phyloP scores from a whole-genome alignment of 169 alveolate species.

The Eimeria necatrix region DNA sequence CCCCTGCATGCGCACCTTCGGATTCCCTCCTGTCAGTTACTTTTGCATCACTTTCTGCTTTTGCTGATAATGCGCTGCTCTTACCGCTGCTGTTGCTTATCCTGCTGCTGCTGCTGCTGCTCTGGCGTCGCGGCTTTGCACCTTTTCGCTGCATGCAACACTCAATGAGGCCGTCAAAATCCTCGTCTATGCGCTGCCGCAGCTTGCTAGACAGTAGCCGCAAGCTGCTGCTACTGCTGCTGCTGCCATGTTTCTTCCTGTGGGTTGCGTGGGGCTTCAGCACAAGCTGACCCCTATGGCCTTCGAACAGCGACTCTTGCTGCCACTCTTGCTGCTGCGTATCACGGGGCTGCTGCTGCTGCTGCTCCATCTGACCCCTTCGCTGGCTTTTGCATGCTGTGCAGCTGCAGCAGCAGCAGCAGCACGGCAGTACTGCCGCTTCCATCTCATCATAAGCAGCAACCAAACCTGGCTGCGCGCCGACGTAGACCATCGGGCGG shows the following conservation, averaged over 20 bases:
- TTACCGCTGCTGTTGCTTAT: not conserved
- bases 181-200: not conserved
- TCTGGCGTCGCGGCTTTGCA: not conserved
- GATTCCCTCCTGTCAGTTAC: not conserved
- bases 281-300: not conserved
- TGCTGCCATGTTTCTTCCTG: not conserved
- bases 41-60: not conserved
- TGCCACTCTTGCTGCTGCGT: not conserved
- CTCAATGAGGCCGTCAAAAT: not conserved
- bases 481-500: conserved; percentile 10
- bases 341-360: not conserved
- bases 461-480: conserved; percentile 35
- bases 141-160: not conserved
- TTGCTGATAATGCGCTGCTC: not conserved
- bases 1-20: not conserved
- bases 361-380: not conserved
- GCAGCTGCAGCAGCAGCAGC: conserved; percentile 50
- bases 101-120: conserved; percentile 30
- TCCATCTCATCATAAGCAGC: conserved; percentile 22
- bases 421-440: conserved; percentile 31
- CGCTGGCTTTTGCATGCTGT: not conserved
- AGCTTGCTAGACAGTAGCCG: conserved; percentile 38
- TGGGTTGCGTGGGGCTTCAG: conserved; percentile 23
- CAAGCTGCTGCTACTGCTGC: conserved; percentile 11
- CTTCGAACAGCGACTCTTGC: conserved; percentile 1